Evolutionary conservation across 2,329 filamentous ascomycete species (phyloP), one percentile per base, ranked within the genome.

Genomic region (Elsinoe australis): DNA sequence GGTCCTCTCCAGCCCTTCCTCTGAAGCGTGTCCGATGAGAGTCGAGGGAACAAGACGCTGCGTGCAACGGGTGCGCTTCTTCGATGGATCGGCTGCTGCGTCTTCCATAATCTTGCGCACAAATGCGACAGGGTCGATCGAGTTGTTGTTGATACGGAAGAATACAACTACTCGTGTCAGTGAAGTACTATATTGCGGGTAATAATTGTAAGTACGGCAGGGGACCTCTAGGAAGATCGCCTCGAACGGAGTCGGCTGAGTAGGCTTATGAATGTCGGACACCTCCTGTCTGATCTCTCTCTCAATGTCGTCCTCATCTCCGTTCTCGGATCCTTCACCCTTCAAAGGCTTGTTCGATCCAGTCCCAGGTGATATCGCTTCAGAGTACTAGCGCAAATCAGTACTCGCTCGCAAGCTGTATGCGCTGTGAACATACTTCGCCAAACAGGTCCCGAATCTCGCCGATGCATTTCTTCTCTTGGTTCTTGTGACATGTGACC

Each of bases 401-500:
- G 5, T 17, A n/a, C n/a, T n/a, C n/a, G n/a, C n/a, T n/a, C n/a
- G n/a, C n/a, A n/a, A n/a, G n/a, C n/a, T n/a, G n/a, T n/a, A 19
- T 15, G 33, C 34, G 12, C 26, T 9, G 14, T 3, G 21, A 12
- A 35, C 34, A 6, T 38, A 53, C 52, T 79, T 87, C 59, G 5
- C 54, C 56, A 58, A 87, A 83, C 17, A 88, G 67, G 51, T 75
- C 66, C 50, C 71, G 72, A 53, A 88, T 72, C 61, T 90, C 85
- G 42, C 73, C 70, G 2, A 83, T 74, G 10, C 84, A 83, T 63
- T 80, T 83, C 33, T 71, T 72, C 64, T 86, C 83, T 68, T 84
- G 82, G 54, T 78, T 78, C 60, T 82, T 76, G 45, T 82, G 79
- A 61, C 83, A 89, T 0, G 85, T 88, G 21, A 82, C 81, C 83